Base-by-base conservation (phyloP, 441 rosid species). In the Adansonia gregorii region DNA sequence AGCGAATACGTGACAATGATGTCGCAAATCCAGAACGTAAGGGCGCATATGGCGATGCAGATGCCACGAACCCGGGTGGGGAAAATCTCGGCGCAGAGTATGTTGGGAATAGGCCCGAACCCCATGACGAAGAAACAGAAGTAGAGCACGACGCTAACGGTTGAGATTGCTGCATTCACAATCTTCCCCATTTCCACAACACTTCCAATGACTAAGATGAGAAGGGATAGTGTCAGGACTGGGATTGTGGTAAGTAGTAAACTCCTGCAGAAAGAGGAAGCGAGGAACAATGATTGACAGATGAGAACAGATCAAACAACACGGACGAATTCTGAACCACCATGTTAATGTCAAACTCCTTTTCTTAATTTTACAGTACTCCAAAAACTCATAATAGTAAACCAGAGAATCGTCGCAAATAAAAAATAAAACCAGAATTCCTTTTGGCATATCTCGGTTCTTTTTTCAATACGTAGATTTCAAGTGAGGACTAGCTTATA, bases 61-160 rank as follows among this genome's bases (percentile, higher is more conserved):
- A 93, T 86, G 78, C 98, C 98, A 0, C 99, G 95, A 43, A 93
- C 95, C 12, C 98, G 80, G 17, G 99, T 94, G 2, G 99, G 99
- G 84, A 96, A 96, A 83, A 96, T 96, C 90, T 96, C 99, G 0
- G 99, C 79, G 3, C 99, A 94, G 1, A 96, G 97, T 65, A 96
- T 94, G 85, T 91, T 93, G 3, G 99, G 99, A 73, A 94, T 69
- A 8, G 99, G 99, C 24, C 99, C 98, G 2, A 89, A 94, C 4
- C 93, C 99, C 92, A 87, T 89, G 79, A 93, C 98, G 45, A 94
- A 97, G 89, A 89, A 92, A 81, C 99, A 97, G 85, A 93, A 92
- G 86, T 93, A 94, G 14, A 92, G 76, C 41, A 97, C 82, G 0
- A 97, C 95, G 7, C 99, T 87, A 17, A 81, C 79, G 0, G 98